Evolutionary conservation across 2,329 filamentous ascomycete genomes (phyloP).

Genomic region (Teratosphaeria viscida): DNA sequence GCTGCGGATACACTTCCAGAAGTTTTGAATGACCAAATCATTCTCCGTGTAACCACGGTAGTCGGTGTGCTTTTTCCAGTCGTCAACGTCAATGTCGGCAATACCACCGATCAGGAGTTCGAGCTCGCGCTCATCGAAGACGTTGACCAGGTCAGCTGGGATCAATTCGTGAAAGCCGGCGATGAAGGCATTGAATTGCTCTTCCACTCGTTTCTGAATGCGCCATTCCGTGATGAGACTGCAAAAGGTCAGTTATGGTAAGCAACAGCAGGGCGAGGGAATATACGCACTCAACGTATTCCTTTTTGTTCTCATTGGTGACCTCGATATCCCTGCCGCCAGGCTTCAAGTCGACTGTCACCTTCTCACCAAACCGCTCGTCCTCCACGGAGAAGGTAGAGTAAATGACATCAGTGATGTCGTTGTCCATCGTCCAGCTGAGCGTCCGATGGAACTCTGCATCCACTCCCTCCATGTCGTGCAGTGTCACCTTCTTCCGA

Average conservation of each 20-base stretch:
- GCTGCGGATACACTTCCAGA: slow-evolving; percentile 92
- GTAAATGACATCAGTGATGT: slow-evolving; percentile 89
- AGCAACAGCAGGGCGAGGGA: background rate
- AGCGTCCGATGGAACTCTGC: slow-evolving; percentile 94
- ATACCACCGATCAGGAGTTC: slow-evolving; percentile 97
- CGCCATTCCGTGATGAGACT: slow-evolving; percentile 96
- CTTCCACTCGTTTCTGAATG: slow-evolving; percentile 94
- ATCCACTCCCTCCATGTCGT: slow-evolving; percentile 98
- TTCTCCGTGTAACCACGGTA: slow-evolving; percentile 97
- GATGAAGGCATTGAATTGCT: slow-evolving; percentile 97
- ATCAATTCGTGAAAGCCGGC: slow-evolving; percentile 97
- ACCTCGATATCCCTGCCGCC: slow-evolving; percentile 86
- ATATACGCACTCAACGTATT: slow-evolving; percentile 75
- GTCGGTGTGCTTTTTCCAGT: slow-evolving; percentile 99
- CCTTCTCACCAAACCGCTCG: slow-evolving; percentile 89
- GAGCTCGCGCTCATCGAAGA: slow-evolving; percentile 95
- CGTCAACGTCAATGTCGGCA: slow-evolving; percentile 98
- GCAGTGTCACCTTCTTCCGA: slow-evolving; percentile 78
- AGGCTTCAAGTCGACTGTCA: slow-evolving; percentile 87
- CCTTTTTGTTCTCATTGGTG: slow-evolving; percentile 96
- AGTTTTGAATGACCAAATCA: slow-evolving; percentile 94
- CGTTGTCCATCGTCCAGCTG: slow-evolving; percentile 96
- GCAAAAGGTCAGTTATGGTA: slow-evolving; percentile 6
- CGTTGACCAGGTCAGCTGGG: slow-evolving; percentile 89
- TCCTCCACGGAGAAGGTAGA: slow-evolving; percentile 96